Evolutionary conservation across 2,329 filamentous ascomycete species (phyloP).

Genomic region (Sordariomycetes sp.): DNA sequence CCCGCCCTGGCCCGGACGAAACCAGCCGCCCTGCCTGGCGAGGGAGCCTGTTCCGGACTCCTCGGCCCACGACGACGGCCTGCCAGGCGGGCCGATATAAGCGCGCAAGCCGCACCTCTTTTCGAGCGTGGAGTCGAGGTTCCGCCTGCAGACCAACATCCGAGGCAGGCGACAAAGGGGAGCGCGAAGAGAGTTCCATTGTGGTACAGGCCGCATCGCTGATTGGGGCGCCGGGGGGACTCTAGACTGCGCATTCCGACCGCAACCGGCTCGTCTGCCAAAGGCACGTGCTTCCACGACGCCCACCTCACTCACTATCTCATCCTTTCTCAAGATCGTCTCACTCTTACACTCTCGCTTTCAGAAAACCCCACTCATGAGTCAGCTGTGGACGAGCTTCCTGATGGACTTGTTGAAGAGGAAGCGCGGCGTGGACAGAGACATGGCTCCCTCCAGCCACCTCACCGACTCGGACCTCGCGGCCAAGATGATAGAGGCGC

Average conservation of each 20-base stretch:
- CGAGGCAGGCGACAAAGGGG: neutral
- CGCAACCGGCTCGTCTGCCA: neutral
- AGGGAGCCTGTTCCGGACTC: conserved; percentile 10
- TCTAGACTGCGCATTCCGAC: neutral
- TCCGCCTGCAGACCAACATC: neutral
- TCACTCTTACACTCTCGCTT: neutral
- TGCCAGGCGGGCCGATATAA: conserved; percentile 9
- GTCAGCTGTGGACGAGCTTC: neutral
- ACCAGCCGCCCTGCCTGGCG: no score
- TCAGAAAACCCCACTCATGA: neutral
- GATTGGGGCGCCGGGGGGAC: neutral
- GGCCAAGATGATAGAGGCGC: neutral
- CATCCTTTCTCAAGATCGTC: neutral
- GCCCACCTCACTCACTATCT: neutral
- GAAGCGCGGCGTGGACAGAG: neutral
- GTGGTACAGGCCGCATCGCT: neutral
- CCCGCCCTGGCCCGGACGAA: no score
- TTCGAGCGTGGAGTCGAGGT: neutral
- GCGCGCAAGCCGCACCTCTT: neutral
- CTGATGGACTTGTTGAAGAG: neutral
- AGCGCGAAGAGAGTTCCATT: neutral
- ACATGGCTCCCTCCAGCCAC: neutral
- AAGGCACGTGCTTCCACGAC: neutral
- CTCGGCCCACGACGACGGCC: conserved; percentile 10
- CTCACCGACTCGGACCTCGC: neutral